Evolutionary conservation across 108 stramenopile genomes (phyloP).

Genomic region (Epithemia pelagica): DNA sequence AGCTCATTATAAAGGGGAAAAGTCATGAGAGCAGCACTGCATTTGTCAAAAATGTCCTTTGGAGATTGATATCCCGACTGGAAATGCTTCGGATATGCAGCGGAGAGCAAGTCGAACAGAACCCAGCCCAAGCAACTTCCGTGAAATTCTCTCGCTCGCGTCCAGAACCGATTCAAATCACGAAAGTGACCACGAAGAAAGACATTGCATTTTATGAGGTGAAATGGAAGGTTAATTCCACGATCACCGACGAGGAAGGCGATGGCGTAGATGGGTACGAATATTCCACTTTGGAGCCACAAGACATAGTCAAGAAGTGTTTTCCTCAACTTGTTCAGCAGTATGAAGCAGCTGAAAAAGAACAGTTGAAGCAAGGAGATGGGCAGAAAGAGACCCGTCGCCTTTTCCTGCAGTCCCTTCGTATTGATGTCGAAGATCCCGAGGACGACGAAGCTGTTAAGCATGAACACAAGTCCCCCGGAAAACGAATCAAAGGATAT

Average conservation of each 20-base stretch:
- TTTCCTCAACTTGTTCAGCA: conserved; percentile 40
- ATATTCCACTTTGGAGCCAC: conserved; percentile 55
- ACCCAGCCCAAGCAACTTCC: conserved; percentile 7
- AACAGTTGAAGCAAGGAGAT: conserved; percentile 39
- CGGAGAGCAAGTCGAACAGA: background rate
- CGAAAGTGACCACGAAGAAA: conserved; percentile 27
- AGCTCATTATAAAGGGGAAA: conserved; percentile 53
- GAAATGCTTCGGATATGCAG: conserved; percentile 27
- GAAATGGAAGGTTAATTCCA: conserved; percentile 46
- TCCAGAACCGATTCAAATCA: conserved; percentile 43
- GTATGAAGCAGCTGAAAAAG: conserved; percentile 27
- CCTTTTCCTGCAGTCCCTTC: conserved; percentile 29
- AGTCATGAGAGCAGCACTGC: conserved; percentile 38
- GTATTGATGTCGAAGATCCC: background rate
- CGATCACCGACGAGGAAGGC: conserved; percentile 32
- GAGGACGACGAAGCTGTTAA: background rate
- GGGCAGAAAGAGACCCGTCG: conserved; percentile 44
- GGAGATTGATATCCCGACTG: conserved; percentile 42
- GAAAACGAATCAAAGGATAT: background rate
- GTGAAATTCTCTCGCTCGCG: conserved; percentile 18
- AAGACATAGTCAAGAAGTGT: conserved; percentile 30
- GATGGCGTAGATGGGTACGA: conserved; percentile 43
- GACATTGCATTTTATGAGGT: conserved; percentile 44
- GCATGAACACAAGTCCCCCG: background rate
- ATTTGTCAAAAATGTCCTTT: conserved; percentile 41